These are phyloP conservation scores for Candida ulmi DNA, from an alignment of 805 yeast genomes.

Conservation along the genomic window DNA sequence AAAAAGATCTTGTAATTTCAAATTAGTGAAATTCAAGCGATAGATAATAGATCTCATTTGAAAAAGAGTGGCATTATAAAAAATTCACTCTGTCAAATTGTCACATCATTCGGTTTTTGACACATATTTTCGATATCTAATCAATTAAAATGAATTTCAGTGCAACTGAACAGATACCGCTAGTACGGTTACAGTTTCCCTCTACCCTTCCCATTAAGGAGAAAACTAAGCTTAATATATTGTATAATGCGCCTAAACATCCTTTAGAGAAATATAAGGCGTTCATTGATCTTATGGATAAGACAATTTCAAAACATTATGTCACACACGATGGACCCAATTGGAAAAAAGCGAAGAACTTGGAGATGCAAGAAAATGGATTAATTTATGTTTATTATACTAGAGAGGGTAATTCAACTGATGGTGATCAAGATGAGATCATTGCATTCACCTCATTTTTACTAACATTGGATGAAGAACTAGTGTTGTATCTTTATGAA, in stretches of 20 bases:
- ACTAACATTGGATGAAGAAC: constrained; percentile 33
- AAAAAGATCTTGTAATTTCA: too few relatives aligned
- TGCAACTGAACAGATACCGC: background rate
- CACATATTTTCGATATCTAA: too few relatives aligned
- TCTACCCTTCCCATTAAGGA: background rate
- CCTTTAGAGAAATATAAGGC: background rate
- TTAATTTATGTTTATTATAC: constrained; percentile 12
- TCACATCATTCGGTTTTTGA: too few relatives aligned
- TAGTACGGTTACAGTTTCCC: background rate
- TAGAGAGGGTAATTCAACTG: background rate
- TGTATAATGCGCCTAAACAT: background rate
- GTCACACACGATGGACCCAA: constrained; percentile 10
- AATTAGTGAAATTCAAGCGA: too few relatives aligned
- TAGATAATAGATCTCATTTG: too few relatives aligned
- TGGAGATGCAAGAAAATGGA: constrained; percentile 29
- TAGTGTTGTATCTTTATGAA: constrained; percentile 50
- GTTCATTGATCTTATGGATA: constrained; percentile 7
- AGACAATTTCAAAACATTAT: constrained; percentile 15
- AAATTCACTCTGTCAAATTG: too few relatives aligned
- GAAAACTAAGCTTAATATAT: background rate
- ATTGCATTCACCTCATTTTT: constrained; percentile 43
- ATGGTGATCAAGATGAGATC: constrained; percentile 7
- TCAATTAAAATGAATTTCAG: background rate
- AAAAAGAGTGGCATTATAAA: too few relatives aligned
- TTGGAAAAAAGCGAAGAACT: constrained; percentile 36